Conservation (phyloP, 805 yeast genomes). For the Metschnikowia rubicola region DNA sequence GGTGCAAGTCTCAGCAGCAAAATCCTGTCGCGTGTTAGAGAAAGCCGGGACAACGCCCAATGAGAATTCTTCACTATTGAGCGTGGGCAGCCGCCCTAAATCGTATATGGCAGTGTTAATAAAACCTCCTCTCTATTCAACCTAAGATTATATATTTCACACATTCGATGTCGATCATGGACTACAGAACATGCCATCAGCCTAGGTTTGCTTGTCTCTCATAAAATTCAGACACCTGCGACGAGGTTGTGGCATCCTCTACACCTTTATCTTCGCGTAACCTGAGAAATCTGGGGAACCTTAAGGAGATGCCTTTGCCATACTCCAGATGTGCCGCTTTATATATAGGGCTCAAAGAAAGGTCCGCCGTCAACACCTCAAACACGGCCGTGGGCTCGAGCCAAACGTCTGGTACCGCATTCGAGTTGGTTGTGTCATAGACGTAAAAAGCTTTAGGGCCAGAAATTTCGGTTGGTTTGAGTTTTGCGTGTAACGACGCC, state of each 20-base stretch:
- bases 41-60: conserved; percentile 25
- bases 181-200: conserved; percentile 4
- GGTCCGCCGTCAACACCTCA: conserved; percentile 89
- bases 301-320: conserved; percentile 79
- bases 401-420: conserved; percentile 89
- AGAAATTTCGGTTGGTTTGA: conserved; percentile 64
- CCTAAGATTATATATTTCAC: too few species aligned
- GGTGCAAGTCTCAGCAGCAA: conserved; percentile 24
- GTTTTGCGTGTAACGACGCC: conserved; percentile 51
- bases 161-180: too few species aligned
- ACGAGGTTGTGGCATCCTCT: conserved; percentile 83
- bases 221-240: conserved; percentile 81
- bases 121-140: not conserved
- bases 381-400: conserved; percentile 81
- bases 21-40: conserved; percentile 35
- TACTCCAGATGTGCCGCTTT: conserved; percentile 73
- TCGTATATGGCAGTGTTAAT: too few species aligned
- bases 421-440: conserved; percentile 56
- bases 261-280: conserved; percentile 81
- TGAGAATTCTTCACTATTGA: not conserved
- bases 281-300: conserved; percentile 85
- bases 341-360: conserved; percentile 83
- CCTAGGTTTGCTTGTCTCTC: conserved; percentile 57
- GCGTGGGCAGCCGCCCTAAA: too few species aligned
- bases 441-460: conserved; percentile 66